A percentile compares a stretch with the other conserved stretches of the same genome.
Conservation (phyloP, 192 early-diverging fungal species). For the Coemansia sp. region DNA sequence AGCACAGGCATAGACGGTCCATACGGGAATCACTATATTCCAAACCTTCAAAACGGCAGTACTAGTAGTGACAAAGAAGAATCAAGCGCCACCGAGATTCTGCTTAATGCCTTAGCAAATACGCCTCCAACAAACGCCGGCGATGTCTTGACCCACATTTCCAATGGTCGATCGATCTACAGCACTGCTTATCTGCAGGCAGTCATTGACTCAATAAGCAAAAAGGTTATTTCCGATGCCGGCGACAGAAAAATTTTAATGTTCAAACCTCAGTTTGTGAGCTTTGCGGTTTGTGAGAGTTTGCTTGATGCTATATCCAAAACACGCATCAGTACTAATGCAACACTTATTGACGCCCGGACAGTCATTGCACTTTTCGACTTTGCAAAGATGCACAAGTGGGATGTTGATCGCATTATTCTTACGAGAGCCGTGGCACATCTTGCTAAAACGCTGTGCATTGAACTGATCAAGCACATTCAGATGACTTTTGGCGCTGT, state of each 20-base stretch:
- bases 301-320: slow-evolving; percentile 32
- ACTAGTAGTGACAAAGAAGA: neutral
- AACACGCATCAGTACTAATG: neutral
- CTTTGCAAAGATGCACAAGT: slow-evolving; percentile 13
- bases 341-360: slow-evolving; percentile 10
- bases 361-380: slow-evolving; percentile 17
- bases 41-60: neutral
- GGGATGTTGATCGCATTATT: slow-evolving; percentile 17
- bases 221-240: neutral
- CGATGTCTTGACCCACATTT: slow-evolving; percentile 28
- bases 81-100: slow-evolving; percentile 10
- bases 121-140: slow-evolving; percentile 20
- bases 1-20: neutral
- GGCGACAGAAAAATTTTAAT: neutral
- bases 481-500: neutral
- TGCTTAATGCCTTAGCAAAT: slow-evolving; percentile 14
- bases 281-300: slow-evolving; percentile 23
- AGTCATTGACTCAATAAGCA: slow-evolving; percentile 17
- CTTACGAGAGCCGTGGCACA: slow-evolving; percentile 22
- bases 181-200: slow-evolving; percentile 25
- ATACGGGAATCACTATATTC: too few species aligned
- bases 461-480: neutral
- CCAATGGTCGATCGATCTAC: slow-evolving; percentile 24
- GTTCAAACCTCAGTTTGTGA: slow-evolving; percentile 27
- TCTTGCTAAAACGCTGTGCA: slow-evolving; percentile 12